Base-by-base conservation (phyloP, 164 flowering plant species). In the Chimonanthus salicifolius region DNA sequence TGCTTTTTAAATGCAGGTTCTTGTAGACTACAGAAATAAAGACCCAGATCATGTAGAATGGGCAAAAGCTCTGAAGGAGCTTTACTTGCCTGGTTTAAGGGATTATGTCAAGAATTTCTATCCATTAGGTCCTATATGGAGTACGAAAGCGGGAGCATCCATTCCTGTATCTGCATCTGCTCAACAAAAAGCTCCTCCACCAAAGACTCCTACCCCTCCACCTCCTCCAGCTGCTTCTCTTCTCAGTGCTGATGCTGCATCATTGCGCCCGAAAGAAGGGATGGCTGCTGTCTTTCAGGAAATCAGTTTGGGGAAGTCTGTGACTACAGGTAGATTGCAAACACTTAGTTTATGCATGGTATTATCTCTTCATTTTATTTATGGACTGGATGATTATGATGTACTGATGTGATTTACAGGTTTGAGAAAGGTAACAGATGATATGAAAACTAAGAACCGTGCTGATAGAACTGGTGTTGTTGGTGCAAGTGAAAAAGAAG, bases 221-320 rank as follows among this genome's bases (percentile, higher is more conserved):
- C 94, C 93, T 68, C 92, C 96, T 70, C 94, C 98, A 44, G 82
- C 94, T n/a, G 88, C 87, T 62, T 87, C 97, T 65, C 87, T 88
- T 49, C 84, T 88, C 75, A 84, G 84, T 72, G 75, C 92, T 69
- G 98, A 78, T 47, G 70, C 94, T 76, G 83, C 90, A 49, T 82
- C 94, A 63, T 84, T 97, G 68, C 81, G 71, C 7, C 90, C 93
- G n/a, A 88, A 90, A 80, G 79, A 79, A 81, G 99, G 99, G 67
- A 89, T 95, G 99, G 73, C 94, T 63, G 99, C 99, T 84, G 94
- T 95, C 70, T 93, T 95, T 82, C 87, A 88, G 74, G 97, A 95
- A 80, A 89, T 95, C 74, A 88, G 72, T 79, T 86, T 92, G 3
- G 92, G 88, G 47, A 82, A 88, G 77, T 66, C 92, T 72, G 92